A percentile compares a stretch with the other conserved stretches of the same genome.
Conservation (phyloP, 1,284 basidiomycete genomes). For the Retiboletus flavoniger region DNA sequence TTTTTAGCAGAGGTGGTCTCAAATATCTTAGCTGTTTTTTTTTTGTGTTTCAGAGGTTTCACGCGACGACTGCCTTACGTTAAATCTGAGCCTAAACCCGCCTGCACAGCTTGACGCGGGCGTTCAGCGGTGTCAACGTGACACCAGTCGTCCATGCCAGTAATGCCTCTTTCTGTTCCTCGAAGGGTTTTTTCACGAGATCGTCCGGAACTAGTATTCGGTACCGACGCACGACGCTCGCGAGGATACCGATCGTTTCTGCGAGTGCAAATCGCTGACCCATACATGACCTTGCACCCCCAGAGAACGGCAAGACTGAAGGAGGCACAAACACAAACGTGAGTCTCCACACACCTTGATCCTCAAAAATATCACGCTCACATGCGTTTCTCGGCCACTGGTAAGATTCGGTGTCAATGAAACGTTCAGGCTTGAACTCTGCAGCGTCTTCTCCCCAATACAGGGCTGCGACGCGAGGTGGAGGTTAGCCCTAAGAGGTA, state of each 20-base stretch:
- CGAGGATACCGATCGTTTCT: constrained; percentile 31
- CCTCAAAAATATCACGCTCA: constrained; percentile 4
- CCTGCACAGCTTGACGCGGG: constrained; percentile 23
- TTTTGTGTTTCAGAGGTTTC: no score
- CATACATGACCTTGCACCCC: constrained; percentile 42
- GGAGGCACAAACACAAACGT: neutral
- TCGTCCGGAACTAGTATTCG: constrained; percentile 36
- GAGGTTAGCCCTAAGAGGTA: neutral
- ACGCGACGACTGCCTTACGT: no score
- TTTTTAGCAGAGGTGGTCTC: no score
- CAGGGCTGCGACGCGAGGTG: constrained; percentile 22
- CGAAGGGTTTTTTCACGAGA: constrained; percentile 24
- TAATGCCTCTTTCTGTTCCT: constrained; percentile 30
- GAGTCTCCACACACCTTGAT: neutral
- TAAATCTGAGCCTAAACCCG: constrained; percentile 11
- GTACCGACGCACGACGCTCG: constrained; percentile 31
- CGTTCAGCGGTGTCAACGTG: constrained; percentile 32
- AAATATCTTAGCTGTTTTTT: no score
- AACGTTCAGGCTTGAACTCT: constrained; percentile 47
- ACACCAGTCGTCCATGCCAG: constrained; percentile 34
- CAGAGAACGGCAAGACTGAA: constrained; percentile 40
- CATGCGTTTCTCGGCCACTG: constrained; percentile 40
- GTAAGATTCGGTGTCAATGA: constrained; percentile 42
- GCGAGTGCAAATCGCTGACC: constrained; percentile 37
- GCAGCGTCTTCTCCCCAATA: constrained; percentile 45